phyloP scores from a whole-genome alignment of 257 asterid species.

The Jacaranda copaia region DNA sequence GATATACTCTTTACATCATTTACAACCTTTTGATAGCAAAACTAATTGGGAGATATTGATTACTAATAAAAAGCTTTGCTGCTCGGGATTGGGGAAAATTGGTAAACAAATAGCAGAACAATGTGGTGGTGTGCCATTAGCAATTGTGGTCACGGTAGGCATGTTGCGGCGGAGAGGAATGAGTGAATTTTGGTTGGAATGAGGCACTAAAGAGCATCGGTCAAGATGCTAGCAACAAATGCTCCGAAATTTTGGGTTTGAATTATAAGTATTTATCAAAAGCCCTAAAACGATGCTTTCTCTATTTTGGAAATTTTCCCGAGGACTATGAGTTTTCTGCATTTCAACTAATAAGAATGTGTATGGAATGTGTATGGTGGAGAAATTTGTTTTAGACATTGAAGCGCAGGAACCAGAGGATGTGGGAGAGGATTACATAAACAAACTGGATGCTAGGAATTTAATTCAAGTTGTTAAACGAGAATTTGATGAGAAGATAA shows the following conservation, averaged over 20 bases:
- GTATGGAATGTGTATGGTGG: conserved; percentile 35
- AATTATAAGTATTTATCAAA: conserved; percentile 28
- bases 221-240: conserved; percentile 17
- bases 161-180: neutral
- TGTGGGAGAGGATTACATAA: conserved; percentile 25
- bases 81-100: neutral
- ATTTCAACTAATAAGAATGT: conserved; percentile 21
- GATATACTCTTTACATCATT: conserved; percentile 25
- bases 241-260: conserved; percentile 18
- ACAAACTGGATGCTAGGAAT: conserved; percentile 24
- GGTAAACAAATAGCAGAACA: conserved; percentile 15
- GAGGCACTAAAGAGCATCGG: neutral
- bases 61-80: too few species aligned
- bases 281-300: conserved; percentile 29
- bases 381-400: conserved; percentile 19
- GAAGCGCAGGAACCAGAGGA: conserved; percentile 18
- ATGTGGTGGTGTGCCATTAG: conserved; percentile 38
- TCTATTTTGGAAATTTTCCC: conserved; percentile 21
- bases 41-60: conserved; percentile 33
- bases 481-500: conserved; percentile 24
- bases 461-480: conserved; percentile 28
- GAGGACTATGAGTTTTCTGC: conserved; percentile 22
- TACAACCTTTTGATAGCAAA: conserved; percentile 24
- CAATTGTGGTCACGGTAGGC: conserved; percentile 17
- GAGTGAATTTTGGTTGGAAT: neutral